Base-by-base conservation (phyloP, 2,329 filamentous ascomycete genomes). In the Chaetomium globosum region DNA sequence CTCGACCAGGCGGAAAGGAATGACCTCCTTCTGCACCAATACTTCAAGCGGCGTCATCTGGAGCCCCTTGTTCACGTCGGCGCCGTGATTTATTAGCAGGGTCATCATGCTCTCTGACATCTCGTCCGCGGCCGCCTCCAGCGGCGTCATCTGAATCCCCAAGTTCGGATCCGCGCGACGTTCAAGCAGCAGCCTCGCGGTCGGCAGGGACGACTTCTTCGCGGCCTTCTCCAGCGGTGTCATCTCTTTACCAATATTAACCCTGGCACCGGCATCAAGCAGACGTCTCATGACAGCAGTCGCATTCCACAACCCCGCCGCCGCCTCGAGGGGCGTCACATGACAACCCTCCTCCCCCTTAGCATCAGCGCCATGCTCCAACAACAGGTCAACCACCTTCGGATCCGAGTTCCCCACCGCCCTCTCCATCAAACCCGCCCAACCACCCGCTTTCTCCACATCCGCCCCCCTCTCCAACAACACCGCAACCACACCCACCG, bases 181-280 rank as follows among this genome's bases (percentile, higher is more conserved):
- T 3, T 62, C 52, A 7, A 62, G 51, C 3, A 62, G 59, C 12
- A 62, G 26, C 36, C 12, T 28, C 19, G 33, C n/a, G n/a, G 36
- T 23, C 19, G 19, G 46, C 5, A 8, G 2, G 4, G 4, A 39
- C 13, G 8, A 13, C 10, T 16, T 21, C 16, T 9, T 4, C 2
- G 30, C n/a, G 5, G 55, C 55, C n/a, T 31, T 26, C 21, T 51
- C 58, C 31, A 52, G 30, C n/a, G 46, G 46, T 19, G 30, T 52
- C 30, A 26, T 16, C n/a, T 19, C 10, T 19, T 6, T 26, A 5
- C 46, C 46, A 30, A 12, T 10, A 31, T 60, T 60, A n/a, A 52
- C 30, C 19, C 52, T 30, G 6, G 28, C 56, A 1, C 56, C 43
- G 1, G 8, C 4, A 4, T 51, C 28, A 1, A 59, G 43, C 16